Base-by-base conservation (phyloP, 75 land plant species). In the Picea glauca region DNA sequence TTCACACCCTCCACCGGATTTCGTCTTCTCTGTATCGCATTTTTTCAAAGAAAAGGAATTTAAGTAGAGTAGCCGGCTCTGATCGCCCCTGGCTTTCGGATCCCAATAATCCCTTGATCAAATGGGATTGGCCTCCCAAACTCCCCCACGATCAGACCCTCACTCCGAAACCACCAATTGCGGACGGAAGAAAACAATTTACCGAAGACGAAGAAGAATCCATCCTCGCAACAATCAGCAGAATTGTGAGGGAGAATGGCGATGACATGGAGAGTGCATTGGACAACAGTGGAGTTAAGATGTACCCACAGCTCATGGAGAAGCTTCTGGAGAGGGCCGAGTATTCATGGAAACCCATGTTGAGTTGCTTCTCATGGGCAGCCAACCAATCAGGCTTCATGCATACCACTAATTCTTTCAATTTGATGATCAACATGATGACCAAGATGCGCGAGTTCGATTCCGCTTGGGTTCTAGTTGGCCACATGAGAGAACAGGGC, bases 391-490 rank as follows among this genome's bases (percentile, higher is more conserved):
- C 40, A 2, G 75, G 31, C 26, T 73, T 73, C 79, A 20, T 21
- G 17, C 58, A 33, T 59, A 80, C 85, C 35, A 31, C 60, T 11
- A 1, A 40, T 5, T 56, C 85, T 65, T 79, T 83, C 61, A 78
- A 82, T 90, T 88, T 58, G 85, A 84, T 54, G 26, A 26, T 26
- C 26, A 26, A 26, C 26, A 26, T 26, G 26, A 26, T 26, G 26
- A 26, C 26, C 26, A 26, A 26, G 26, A 26, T 26, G 26, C 26
- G 26, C 26, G 26, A 26, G 26, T 26, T 26, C 26, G 26, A 26
- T 26, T 72, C 81, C 9, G 90, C 92, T 11, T 90, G 90, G 90
- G 63, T 54, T 40, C 62, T 90, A 58, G 13, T 88, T 38, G 62
- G 14, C 59, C 77, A 26, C 54, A 77, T 58, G 61, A 54, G 2